Evolutionary conservation across 441 rosid genomes (phyloP).

Genomic region (Erodium trifolium): DNA sequence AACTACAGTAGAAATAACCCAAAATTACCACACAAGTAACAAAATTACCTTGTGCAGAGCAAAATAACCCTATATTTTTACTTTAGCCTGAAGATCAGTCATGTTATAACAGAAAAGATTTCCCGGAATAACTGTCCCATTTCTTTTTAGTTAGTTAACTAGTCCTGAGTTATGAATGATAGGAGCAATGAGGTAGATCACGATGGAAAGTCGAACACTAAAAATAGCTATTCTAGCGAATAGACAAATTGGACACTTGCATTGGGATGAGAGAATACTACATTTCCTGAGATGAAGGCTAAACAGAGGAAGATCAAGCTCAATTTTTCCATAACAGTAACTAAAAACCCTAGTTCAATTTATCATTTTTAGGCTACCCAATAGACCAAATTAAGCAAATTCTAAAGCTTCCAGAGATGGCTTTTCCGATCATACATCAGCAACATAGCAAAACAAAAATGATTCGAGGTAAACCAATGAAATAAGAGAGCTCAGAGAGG

Average conservation of each 20-base stretch:
- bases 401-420: background rate
- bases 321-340: background rate
- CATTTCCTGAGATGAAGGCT: background rate
- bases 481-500: background rate
- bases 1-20: conserved; percentile 33
- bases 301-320: background rate
- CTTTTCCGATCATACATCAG: background rate
- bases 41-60: background rate
- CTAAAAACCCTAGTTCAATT: background rate
- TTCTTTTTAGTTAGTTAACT: background rate
- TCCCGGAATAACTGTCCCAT: background rate
- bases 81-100: background rate
- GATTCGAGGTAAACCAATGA: background rate
- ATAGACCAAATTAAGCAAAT: background rate
- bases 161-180: background rate
- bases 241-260: background rate
- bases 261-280: background rate
- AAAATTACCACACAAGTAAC: background rate
- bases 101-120: background rate
- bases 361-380: background rate
- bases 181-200: background rate
- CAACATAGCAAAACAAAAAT: background rate
- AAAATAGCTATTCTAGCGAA: too few species aligned
- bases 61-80: too few species aligned
- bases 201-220: background rate